Percentiles rank a stretch among this genome's conserved stretches.
phyloP scores from a whole-genome alignment of 2,329 filamentous ascomycete species.

The Phaeosphaeriaceae sp. region DNA sequence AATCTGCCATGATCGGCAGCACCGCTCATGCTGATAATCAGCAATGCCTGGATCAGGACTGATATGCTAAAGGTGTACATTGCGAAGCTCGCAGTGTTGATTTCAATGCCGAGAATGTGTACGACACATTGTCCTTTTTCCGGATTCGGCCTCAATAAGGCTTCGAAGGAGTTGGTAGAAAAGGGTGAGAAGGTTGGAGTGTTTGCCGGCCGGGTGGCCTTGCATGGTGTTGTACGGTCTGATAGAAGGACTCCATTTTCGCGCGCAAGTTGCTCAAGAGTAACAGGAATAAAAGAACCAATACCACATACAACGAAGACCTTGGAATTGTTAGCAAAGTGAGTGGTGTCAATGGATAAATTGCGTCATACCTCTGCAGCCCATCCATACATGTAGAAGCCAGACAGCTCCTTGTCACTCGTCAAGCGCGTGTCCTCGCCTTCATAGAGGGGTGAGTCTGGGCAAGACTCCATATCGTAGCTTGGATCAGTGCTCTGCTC shows the following conservation, averaged over 20 bases:
- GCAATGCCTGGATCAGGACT: constrained; percentile 83
- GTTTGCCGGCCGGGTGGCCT: constrained; percentile 63
- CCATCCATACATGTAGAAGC: constrained; percentile 97
- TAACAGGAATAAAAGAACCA: constrained; percentile 89
- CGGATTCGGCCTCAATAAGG: constrained; percentile 28
- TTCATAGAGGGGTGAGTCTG: constrained; percentile 63
- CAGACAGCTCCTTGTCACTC: constrained; percentile 82
- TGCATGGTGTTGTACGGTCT: constrained; percentile 78
- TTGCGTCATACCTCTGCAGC: constrained; percentile 70
- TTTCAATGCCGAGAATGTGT: constrained; percentile 77
- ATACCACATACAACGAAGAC: constrained; percentile 93
- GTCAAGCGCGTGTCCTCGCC: constrained; percentile 91
- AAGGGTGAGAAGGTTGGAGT: constrained; percentile 25
- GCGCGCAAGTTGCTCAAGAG: constrained; percentile 89
- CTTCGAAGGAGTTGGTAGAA: constrained; percentile 19
- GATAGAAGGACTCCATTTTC: constrained; percentile 87
- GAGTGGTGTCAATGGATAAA: not conserved
- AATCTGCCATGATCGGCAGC: constrained; percentile 90
- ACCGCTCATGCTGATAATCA: constrained; percentile 96
- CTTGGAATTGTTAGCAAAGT: constrained; percentile 24
- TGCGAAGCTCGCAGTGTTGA: constrained; percentile 96
- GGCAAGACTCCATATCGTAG: constrained; percentile 44
- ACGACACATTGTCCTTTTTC: constrained; percentile 74
- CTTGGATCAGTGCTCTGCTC: constrained; percentile 46
- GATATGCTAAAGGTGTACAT: constrained; percentile 98